Conservation (phyloP, 139 green algal species). For the Chlamydomonas urium region DNA sequence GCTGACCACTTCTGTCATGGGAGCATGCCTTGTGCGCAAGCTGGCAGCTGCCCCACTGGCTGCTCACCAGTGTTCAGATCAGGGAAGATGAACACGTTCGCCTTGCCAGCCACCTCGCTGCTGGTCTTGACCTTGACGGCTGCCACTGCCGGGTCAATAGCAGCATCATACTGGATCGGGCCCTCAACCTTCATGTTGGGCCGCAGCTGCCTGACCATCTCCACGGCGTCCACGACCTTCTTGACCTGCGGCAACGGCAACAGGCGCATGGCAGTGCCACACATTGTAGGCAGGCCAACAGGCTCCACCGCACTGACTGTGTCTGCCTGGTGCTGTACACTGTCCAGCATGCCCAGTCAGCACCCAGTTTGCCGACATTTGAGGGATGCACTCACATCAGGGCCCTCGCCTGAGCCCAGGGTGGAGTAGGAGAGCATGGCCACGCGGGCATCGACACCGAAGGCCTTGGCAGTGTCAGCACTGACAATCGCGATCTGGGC, state of each 20-base stretch:
- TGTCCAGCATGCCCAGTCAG: too few species aligned
- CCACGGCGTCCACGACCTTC: slow-evolving; percentile 73
- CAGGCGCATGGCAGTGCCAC: too few species aligned
- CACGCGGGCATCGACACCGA: slow-evolving; percentile 82
- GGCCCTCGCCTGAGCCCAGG: slow-evolving; percentile 53
- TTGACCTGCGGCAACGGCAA: slow-evolving; percentile 67
- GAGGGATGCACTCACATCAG: slow-evolving; percentile 55
- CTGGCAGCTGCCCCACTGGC: slow-evolving; percentile 21
- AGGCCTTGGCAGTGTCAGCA: slow-evolving; percentile 77
- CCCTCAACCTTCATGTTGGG: slow-evolving; percentile 71
- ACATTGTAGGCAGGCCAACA: too few species aligned
- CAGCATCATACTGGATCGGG: slow-evolving; percentile 83
- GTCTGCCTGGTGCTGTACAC: too few species aligned
- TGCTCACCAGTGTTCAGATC: slow-evolving; percentile 80
- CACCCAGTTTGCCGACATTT: too few species aligned
- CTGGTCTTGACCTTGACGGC: slow-evolving; percentile 52
- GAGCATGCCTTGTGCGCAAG: neutral
- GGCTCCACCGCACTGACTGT: too few species aligned
- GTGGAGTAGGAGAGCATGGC: slow-evolving; percentile 91
- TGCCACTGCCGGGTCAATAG: slow-evolving; percentile 61
- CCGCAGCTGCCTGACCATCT: slow-evolving; percentile 46
- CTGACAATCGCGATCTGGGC: slow-evolving; percentile 69
- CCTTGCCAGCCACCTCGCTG: slow-evolving; percentile 71
- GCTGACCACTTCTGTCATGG: neutral
- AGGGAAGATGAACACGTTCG: slow-evolving; percentile 86